These are phyloP conservation scores for Chaetomium cochliodes DNA, from an alignment of 495 filamentous ascomycete genomes.

Conservation along the genomic window DNA sequence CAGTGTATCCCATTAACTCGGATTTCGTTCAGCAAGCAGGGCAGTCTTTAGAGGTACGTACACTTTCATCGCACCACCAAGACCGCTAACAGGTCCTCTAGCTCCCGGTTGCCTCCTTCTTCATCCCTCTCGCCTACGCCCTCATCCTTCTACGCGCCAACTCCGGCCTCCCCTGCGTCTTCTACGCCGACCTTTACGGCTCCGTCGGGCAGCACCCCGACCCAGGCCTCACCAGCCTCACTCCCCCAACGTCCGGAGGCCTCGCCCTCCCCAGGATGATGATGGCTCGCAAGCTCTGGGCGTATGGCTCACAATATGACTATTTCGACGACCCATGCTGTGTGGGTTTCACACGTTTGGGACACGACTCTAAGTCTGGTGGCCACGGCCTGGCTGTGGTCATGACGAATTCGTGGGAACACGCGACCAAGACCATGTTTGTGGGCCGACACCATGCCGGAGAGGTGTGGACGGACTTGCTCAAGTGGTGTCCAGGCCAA, in stretches of 20 bases:
- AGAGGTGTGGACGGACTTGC: slow-evolving; percentile 62
- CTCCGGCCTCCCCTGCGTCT: slow-evolving; percentile 67
- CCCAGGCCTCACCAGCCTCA: slow-evolving; percentile 29
- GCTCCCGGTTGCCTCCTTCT: slow-evolving; percentile 54
- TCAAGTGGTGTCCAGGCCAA: slow-evolving; percentile 49
- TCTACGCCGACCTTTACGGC: slow-evolving; percentile 77
- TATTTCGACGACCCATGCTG: slow-evolving; percentile 67
- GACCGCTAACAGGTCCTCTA: slow-evolving; percentile 33
- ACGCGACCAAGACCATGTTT: slow-evolving; percentile 54
- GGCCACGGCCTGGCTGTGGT: slow-evolving; percentile 58
- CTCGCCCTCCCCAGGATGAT: slow-evolving; percentile 57
- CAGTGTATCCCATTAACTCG: slow-evolving; percentile 21
- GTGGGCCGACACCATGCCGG: slow-evolving; percentile 57
- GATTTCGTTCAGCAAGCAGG: slow-evolving; percentile 33
- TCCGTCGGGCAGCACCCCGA: slow-evolving; percentile 52
- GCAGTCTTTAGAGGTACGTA: slow-evolving; percentile 32
- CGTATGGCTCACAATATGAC: slow-evolving; percentile 67
- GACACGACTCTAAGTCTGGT: slow-evolving; percentile 33
- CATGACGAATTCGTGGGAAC: slow-evolving; percentile 54
- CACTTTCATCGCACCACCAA: neutral
- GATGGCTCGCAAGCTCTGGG: slow-evolving; percentile 65
- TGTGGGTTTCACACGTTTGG: slow-evolving; percentile 62
- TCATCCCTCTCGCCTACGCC: slow-evolving; percentile 60
- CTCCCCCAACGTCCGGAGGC: slow-evolving; percentile 58
- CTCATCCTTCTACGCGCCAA: slow-evolving; percentile 65